phyloP scores from a whole-genome alignment of 371 early-diverging fungal species.

The Mucor irregularis region DNA sequence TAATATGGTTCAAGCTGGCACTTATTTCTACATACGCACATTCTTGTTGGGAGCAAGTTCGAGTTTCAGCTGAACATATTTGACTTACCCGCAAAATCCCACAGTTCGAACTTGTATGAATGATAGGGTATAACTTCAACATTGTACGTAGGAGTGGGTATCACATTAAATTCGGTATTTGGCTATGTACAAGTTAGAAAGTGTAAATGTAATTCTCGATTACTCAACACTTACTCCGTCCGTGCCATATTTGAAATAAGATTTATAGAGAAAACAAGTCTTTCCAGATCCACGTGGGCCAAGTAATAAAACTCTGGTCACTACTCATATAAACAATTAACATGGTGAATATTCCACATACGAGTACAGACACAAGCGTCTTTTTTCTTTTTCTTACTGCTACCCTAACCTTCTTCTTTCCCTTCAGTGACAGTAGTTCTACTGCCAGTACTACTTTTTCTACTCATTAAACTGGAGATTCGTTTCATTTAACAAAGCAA shows the following conservation, averaged over 20 bases:
- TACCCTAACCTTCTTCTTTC: background rate
- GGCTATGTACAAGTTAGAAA: slow-evolving; percentile 8
- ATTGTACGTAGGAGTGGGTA: slow-evolving; percentile 32
- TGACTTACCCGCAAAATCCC: slow-evolving; percentile 42
- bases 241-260: slow-evolving; percentile 32
- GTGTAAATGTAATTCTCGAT: too few relatives aligned
- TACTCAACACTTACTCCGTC: slow-evolving; percentile 9
- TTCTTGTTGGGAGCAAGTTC: too few relatives aligned
- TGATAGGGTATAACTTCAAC: slow-evolving; percentile 34
- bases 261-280: slow-evolving; percentile 38
- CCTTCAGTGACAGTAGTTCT: background rate
- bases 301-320: slow-evolving; percentile 13
- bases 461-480: slow-evolving; percentile 11
- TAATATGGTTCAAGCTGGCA: slow-evolving; percentile 19
- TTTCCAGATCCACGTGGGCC: slow-evolving; percentile 38
- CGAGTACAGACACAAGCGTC: too few relatives aligned
- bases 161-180: slow-evolving; percentile 31
- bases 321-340: background rate
- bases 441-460: background rate
- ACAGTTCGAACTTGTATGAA: slow-evolving; percentile 24
- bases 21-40: slow-evolving; percentile 26
- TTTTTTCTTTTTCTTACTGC: background rate
- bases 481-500: slow-evolving; percentile 11
- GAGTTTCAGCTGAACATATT: too few relatives aligned
- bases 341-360: too few relatives aligned